These are phyloP conservation scores for Alternaria dauci DNA, from an alignment of 2,329 filamentous ascomycete species.

Conservation along the genomic window DNA sequence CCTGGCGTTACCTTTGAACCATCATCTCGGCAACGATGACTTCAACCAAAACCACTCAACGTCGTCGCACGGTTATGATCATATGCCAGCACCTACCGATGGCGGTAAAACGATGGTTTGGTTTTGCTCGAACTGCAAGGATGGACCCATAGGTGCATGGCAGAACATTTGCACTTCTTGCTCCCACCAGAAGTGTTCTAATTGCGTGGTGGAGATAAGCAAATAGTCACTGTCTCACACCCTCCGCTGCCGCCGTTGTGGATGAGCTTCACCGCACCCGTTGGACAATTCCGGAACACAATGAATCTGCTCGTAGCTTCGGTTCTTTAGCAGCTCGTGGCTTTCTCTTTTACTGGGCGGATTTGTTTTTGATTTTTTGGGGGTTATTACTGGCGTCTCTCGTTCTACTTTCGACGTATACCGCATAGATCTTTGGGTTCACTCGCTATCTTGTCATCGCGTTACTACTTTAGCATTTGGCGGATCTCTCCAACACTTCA, in stretches of 20 bases:
- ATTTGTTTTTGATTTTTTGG: no score
- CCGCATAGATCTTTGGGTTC: neutral
- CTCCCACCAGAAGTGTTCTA: neutral
- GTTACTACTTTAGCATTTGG: neutral
- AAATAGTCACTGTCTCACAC: neutral
- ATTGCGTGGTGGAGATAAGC: neutral
- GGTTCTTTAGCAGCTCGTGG: no score
- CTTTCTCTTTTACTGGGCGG: neutral
- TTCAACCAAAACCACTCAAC: neutral
- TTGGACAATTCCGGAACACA: neutral
- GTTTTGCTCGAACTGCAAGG: neutral
- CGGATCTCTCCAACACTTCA: neutral
- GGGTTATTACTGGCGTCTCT: neutral
- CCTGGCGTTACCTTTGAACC: neutral
- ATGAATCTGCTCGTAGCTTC: no score
- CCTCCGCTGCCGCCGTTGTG: neutral
- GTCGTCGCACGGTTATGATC: neutral
- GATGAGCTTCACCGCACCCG: neutral
- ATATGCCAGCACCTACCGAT: neutral
- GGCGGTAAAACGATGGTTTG: neutral
- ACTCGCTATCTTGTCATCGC: neutral
- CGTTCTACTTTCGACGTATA: neutral
- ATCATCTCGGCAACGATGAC: neutral
- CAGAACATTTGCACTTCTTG: neutral
- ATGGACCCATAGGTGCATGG: conserved; percentile 1